Conservation (phyloP, 169 alveolate genomes). For the Cryptosporidium ryanae region DNA sequence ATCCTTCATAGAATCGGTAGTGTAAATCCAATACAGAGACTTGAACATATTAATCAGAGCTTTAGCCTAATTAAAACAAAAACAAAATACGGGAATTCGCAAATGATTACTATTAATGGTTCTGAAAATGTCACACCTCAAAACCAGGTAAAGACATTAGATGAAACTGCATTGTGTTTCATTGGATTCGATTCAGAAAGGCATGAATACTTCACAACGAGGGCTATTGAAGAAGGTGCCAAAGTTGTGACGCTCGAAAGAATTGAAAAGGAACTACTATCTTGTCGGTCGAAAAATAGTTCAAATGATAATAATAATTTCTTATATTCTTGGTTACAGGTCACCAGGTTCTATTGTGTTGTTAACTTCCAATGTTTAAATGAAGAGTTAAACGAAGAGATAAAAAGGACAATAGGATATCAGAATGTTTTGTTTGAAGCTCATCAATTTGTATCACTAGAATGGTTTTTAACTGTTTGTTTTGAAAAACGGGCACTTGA, state of each 20-base stretch:
- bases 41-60: conserved; percentile 2
- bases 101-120: background rate
- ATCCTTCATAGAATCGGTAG: conserved; percentile 61
- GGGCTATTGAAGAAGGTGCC: conserved; percentile 71
- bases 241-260: conserved; percentile 8
- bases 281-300: background rate
- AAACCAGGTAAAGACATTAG: conserved; percentile 17
- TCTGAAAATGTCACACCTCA: background rate
- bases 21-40: conserved; percentile 52
- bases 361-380: background rate
- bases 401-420: background rate
- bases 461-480: conserved; percentile 69
- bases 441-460: conserved; percentile 50
- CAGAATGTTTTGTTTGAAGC: background rate
- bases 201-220: conserved; percentile 47
- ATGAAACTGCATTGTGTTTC: conserved; percentile 61
- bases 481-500: conserved; percentile 58
- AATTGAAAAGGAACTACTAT: conserved; percentile 26
- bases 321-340: conserved; percentile 62
- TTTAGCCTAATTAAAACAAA: background rate
- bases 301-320: background rate
- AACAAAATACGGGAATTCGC: background rate
- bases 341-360: conserved; percentile 52
- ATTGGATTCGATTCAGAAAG: conserved; percentile 65
- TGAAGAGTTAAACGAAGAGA: background rate